phyloP scores from a whole-genome alignment of 176 grass and related monocot genomes.

The barley (Hordeum vulgare) region DNA sequence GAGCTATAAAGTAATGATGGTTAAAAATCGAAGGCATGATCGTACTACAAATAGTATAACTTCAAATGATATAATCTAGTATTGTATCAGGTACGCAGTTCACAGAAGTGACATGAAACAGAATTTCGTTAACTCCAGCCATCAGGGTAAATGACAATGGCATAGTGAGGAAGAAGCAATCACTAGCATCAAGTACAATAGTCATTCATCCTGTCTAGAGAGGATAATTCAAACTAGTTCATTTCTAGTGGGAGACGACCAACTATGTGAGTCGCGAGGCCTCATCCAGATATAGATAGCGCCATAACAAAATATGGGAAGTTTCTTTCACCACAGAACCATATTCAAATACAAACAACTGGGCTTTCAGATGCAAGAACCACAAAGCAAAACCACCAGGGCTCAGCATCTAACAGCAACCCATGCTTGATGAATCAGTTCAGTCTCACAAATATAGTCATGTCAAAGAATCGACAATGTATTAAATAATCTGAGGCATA shows the following conservation, averaged over 20 bases:
- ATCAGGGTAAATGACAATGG: not conserved
- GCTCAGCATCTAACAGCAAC: not conserved
- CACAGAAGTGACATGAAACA: not conserved
- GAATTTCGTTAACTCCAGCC: not conserved
- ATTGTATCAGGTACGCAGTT: not conserved
- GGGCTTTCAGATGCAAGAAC: not conserved
- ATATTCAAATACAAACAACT: not conserved
- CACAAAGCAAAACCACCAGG: not conserved
- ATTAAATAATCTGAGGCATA: not conserved
- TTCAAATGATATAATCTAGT: not conserved
- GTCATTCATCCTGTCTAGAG: not conserved
- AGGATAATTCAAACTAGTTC: not conserved
- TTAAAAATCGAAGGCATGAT: not conserved
- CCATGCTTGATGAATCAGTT: not conserved
- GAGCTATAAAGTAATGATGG: slow-evolving; percentile 31
- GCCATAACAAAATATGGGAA: not conserved
- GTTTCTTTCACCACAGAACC: not conserved
- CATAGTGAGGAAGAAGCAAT: not conserved
- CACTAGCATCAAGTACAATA: not conserved
- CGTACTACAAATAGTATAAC: not conserved
- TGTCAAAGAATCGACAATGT: not conserved
- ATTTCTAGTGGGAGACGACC: not conserved
- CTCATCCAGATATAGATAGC: not conserved
- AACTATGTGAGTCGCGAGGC: not conserved
- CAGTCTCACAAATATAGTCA: not conserved